Conservation (phyloP, 306 rosid genomes). For the Inga oerstediana region DNA sequence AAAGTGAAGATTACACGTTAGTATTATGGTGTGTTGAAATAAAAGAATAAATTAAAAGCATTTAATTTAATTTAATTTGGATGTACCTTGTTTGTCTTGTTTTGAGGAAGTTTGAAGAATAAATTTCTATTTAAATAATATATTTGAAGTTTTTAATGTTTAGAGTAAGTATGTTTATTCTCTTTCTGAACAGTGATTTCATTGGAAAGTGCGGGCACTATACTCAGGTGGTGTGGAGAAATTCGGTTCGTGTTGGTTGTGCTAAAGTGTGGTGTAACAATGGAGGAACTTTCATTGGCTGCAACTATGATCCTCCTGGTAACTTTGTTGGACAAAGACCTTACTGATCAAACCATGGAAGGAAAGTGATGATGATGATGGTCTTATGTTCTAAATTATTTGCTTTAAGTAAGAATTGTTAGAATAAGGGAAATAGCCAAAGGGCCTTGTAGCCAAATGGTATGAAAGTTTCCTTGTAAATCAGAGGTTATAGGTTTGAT, state of each 20-base stretch:
- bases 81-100: too few species aligned
- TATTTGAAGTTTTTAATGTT: not conserved
- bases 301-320: constrained; percentile 50
- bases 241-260: constrained; percentile 49
- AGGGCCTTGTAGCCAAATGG: too few species aligned
- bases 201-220: constrained; percentile 50
- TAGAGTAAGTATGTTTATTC: not conserved
- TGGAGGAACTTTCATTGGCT: constrained; percentile 53
- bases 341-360: not conserved
- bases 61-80: too few species aligned
- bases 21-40: not conserved
- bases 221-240: constrained; percentile 59
- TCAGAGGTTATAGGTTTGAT: too few species aligned
- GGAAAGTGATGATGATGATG: not conserved
- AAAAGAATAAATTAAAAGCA: too few species aligned
- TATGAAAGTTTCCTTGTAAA: too few species aligned
- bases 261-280: constrained; percentile 49
- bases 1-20: not conserved
- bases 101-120: not conserved
- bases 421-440: not conserved
- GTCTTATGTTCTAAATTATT: too few species aligned
- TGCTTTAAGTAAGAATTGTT: not conserved
- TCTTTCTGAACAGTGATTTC: not conserved
- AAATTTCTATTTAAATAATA: too few species aligned
- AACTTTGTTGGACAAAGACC: not conserved